Conservation (phyloP, 139 green algal species). For the Chlorella ohadii region DNA sequence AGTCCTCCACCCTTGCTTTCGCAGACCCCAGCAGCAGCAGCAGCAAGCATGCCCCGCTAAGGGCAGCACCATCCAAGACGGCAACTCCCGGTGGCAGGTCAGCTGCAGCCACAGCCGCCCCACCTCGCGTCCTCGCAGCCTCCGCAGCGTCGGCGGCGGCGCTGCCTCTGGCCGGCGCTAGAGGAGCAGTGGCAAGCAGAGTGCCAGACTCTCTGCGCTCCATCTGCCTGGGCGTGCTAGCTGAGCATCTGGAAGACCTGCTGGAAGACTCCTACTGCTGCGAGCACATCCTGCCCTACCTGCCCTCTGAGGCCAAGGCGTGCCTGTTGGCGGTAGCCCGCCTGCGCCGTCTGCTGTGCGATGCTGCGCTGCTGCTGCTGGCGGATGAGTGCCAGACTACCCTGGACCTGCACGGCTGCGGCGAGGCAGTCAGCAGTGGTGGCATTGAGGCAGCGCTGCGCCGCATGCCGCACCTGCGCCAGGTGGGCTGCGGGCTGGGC, state of each 20-base stretch:
- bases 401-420: constrained; percentile 10
- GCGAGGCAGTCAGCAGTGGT: not conserved
- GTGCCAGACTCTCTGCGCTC: not conserved
- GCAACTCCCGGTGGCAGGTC: not conserved
- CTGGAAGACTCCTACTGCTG: not conserved
- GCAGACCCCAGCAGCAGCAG: too few relatives aligned
- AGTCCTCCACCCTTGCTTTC: too few relatives aligned
- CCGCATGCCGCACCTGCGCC: constrained; percentile 8
- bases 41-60: not conserved
- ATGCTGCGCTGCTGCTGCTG: constrained; percentile 20
- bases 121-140: not conserved
- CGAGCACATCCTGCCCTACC: not conserved
- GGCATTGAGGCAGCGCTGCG: not conserved
- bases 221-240: constrained; percentile 20
- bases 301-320: constrained; percentile 20
- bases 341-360: constrained; percentile 7
- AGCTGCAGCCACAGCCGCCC: not conserved
- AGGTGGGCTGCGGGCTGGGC: too few relatives aligned
- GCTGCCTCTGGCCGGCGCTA: not conserved
- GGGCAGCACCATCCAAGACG: not conserved
- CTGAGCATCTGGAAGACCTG: constrained; percentile 23
- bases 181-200: too few relatives aligned
- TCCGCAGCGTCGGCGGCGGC: not conserved
- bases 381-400: not conserved
- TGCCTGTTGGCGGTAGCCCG: constrained; percentile 25